Conservation (phyloP, 305 asterid genomes). For the Salvia sclarea region DNA sequence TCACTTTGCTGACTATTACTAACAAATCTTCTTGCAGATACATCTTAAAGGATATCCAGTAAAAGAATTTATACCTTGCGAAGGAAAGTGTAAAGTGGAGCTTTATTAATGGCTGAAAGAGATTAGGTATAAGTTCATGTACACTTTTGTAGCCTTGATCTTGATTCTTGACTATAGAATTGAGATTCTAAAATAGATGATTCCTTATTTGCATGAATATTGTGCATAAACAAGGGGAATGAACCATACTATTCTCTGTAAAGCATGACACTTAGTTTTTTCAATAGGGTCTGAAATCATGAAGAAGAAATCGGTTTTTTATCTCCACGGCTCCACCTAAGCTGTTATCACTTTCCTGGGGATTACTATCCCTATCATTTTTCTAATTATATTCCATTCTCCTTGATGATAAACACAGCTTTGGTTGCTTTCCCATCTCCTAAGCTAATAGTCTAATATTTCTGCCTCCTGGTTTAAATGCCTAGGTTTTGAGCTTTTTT, state of each 20-base stretch:
- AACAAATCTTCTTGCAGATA: conserved; percentile 52
- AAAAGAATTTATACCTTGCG: conserved; percentile 76
- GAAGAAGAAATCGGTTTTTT: no score
- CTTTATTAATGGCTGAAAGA: conserved; percentile 91
- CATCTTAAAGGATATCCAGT: conserved; percentile 96
- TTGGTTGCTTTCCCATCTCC: conserved; percentile 13
- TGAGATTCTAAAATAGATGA: conserved; percentile 8
- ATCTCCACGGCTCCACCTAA: neutral
- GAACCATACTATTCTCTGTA: neutral
- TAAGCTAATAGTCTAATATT: conserved; percentile 6
- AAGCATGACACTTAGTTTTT: conserved; percentile 7
- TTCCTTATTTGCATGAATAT: conserved; percentile 24
- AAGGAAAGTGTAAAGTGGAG: conserved; percentile 92
- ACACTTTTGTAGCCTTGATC: conserved; percentile 23
- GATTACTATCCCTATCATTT: neutral
- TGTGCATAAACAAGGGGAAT: conserved; percentile 13
- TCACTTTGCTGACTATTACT: conserved; percentile 22
- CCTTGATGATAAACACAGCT: neutral
- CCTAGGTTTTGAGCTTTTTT: conserved; percentile 4
- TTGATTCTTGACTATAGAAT: conserved; percentile 17
- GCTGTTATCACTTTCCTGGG: neutral
- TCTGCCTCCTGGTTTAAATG: conserved; percentile 5
- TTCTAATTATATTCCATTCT: neutral
- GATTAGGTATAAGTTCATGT: conserved; percentile 57
- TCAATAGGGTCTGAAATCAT: neutral